These are phyloP conservation scores for Spiraea crenata DNA, from an alignment of 331 rosid genomes.

Conservation along the genomic window DNA sequence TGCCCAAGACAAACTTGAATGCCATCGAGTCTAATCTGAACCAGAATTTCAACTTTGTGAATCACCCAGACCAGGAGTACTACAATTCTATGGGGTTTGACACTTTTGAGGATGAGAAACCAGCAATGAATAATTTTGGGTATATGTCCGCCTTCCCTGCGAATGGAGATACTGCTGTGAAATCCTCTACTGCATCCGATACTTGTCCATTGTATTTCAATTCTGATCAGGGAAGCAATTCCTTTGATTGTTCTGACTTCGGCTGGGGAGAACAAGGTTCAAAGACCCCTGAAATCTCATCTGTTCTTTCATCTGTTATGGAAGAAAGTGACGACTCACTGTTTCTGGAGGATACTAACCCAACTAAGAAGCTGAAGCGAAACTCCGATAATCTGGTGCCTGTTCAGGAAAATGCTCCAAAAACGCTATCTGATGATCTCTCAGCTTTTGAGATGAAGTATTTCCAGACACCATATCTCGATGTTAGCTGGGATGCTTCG, in stretches of 20 bases:
- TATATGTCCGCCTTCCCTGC: constrained; percentile 32
- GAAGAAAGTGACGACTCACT: constrained; percentile 47
- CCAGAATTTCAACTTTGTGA: constrained; percentile 35
- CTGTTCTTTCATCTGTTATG: constrained; percentile 50
- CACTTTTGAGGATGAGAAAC: constrained; percentile 61
- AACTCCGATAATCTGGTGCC: constrained; percentile 33
- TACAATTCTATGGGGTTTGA: constrained; percentile 39
- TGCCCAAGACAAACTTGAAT: constrained; percentile 33
- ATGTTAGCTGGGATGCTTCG: constrained; percentile 66
- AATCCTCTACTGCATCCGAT: constrained; percentile 36
- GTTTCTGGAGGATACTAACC: constrained; percentile 50
- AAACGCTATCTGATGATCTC: constrained; percentile 72
- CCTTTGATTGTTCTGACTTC: constrained; percentile 69
- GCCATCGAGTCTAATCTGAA: constrained; percentile 42
- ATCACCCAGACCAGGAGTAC: constrained; percentile 42
- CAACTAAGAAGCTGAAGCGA: constrained; percentile 42
- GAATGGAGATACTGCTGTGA: constrained; percentile 32
- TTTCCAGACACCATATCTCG: constrained; percentile 59
- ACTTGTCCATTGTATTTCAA: constrained; percentile 40
- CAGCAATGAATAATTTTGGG: constrained; percentile 45
- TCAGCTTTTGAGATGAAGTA: constrained; percentile 69
- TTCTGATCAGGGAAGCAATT: constrained; percentile 83
- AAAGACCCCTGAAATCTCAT: constrained; percentile 79
- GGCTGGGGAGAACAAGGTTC: constrained; percentile 72
- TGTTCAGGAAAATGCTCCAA: constrained; percentile 33